These are phyloP conservation scores for Selaginella moellendorffii DNA, from an alignment of 75 land plant species.

Conservation along the genomic window DNA sequence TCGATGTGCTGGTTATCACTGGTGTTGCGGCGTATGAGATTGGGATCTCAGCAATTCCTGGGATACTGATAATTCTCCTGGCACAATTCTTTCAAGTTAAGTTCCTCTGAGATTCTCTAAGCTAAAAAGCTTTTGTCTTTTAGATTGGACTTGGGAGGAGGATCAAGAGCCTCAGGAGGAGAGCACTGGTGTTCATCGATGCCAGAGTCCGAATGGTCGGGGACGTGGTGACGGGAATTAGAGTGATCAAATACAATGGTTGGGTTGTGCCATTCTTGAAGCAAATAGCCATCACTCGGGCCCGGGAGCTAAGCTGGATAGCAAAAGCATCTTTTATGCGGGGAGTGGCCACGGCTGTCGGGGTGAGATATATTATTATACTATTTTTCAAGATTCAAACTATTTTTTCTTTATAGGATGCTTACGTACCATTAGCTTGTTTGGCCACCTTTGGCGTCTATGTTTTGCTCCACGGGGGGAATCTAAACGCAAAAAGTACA, in stretches of 20 bases:
- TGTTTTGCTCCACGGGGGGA: not conserved
- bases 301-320: slow-evolving; percentile 17
- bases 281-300: slow-evolving; percentile 13
- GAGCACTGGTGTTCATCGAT: slow-evolving; percentile 20
- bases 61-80: slow-evolving; percentile 17
- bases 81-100: slow-evolving; percentile 19
- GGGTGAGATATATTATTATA: slow-evolving; percentile 9
- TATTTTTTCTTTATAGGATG: not conserved
- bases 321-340: slow-evolving; percentile 17
- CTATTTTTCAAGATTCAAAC: not conserved
- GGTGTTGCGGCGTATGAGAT: slow-evolving; percentile 16
- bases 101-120: not conserved
- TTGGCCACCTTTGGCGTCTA: not conserved
- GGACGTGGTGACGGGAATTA: slow-evolving; percentile 21
- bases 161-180: slow-evolving; percentile 14
- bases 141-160: slow-evolving; percentile 9
- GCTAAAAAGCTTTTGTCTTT: not conserved
- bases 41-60: slow-evolving; percentile 26
- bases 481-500: not conserved
- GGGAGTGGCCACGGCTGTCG: slow-evolving; percentile 17
- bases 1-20: slow-evolving; percentile 17
- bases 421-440: not conserved
- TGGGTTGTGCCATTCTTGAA: slow-evolving; percentile 24
- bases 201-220: slow-evolving; percentile 14
- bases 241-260: slow-evolving; percentile 31